Conservation (phyloP, 2,329 filamentous ascomycete genomes). For the Cercospora zeae-maydis region DNA sequence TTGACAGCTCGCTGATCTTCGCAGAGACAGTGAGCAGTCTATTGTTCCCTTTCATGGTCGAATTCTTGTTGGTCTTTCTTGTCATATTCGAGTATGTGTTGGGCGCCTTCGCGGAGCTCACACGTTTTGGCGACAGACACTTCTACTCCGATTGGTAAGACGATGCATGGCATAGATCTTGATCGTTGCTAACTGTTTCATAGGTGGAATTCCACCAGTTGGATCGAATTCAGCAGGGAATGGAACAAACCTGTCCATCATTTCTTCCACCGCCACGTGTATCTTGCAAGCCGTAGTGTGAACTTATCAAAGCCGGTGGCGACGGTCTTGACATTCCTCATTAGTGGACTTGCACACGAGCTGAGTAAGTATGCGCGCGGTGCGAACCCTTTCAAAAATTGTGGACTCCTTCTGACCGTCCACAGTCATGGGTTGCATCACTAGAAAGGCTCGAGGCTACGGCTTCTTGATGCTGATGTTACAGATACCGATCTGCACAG, state of each 20-base stretch:
- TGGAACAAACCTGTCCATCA: constrained; percentile 98
- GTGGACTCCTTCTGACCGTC: neutral
- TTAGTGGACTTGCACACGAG: constrained; percentile 86
- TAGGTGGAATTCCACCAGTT: constrained; percentile 67
- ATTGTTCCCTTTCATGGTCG: constrained; percentile 96
- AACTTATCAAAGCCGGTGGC: constrained; percentile 73
- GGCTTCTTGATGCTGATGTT: constrained; percentile 95
- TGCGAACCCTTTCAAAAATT: neutral
- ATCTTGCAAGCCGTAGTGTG: constrained; percentile 68
- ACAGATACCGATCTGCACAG: constrained; percentile 88
- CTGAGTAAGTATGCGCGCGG: constrained; percentile 48
- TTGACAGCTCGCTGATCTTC: constrained; percentile 74
- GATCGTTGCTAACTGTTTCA: neutral
- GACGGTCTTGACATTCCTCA: constrained; percentile 85
- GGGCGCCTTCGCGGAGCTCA: constrained; percentile 87
- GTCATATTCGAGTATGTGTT: constrained; percentile 98
- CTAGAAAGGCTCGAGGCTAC: constrained; percentile 91
- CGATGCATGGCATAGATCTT: neutral
- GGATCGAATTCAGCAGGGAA: constrained; percentile 84
- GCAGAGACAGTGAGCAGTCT: constrained; percentile 87
- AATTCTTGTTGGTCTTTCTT: constrained; percentile 89
- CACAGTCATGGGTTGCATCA: constrained; percentile 86
- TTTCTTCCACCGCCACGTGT: constrained; percentile 92
- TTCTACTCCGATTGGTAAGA: constrained; percentile 73
- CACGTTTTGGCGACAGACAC: constrained; percentile 80